Base-by-base conservation (phyloP, 1,284 basidiomycete genomes). In the Cutaneotrichosporon cavernicola region DNA sequence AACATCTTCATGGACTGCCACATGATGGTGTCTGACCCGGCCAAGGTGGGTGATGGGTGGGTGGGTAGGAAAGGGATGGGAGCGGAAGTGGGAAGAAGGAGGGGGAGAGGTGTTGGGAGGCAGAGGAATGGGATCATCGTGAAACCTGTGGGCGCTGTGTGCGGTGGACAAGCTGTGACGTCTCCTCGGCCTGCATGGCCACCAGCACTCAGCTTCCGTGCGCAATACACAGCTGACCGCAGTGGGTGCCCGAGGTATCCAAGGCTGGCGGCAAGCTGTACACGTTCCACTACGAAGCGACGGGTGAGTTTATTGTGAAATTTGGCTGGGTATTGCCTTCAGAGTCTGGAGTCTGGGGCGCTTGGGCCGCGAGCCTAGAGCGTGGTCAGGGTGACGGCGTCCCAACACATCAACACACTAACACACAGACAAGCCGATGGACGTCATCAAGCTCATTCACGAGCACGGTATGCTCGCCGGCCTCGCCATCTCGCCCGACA, bases 1-100 rank as follows among this genome's bases (percentile, higher is more conserved):
- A 90, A 89, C 63, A 96, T 97, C 71, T 99, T 95, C 83, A 99
- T 99, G 96, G 97, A 99, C 81, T 98, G 95, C 82, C 97, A 99
- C 82, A 99, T 99, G 97, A 99, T 99, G 97, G 97, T 99, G 18
- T 82, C 94, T 0, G 85, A 98, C 67, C 97, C 97, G 2, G 90
- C 90, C 73, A 89, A 90, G 85, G 94, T 91, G 73, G 38, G 81
- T 70, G 9, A 14, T 14, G 38, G 21, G 40, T 36, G 52, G 6
- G 8, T 10, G 47, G 47, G 21, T 18, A 18, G n/a, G 46, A 18
- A 21, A 7, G 46, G 13, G 46, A 16, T 47, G 46, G 13, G 14
- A 47, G 46, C 3, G 26, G 26, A 26, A 26, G 26, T 26, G 26
- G 26, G 26, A 26, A 3, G 26, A 26, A 26, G 26, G 26, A 26